Evolutionary conservation across 345 rosid genomes (phyloP).

Genomic region (Hevea brasiliensis): DNA sequence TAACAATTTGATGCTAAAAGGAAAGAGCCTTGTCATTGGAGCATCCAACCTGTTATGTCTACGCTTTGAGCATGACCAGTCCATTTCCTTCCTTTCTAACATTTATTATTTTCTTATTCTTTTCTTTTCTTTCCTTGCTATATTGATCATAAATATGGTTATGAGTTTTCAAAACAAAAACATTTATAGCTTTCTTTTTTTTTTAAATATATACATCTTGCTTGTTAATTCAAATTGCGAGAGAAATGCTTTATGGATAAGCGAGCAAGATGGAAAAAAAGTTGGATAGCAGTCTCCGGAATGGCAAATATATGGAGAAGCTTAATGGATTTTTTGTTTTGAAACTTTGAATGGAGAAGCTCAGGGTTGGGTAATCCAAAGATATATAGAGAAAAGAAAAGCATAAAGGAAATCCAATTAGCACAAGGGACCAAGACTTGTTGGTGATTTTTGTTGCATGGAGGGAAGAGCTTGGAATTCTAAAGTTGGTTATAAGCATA

Average conservation of each 20-base stretch:
- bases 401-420: slow-evolving; percentile 37
- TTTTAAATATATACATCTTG: not conserved
- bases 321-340: slow-evolving; percentile 7
- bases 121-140: no score
- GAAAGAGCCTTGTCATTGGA: not conserved
- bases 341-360: slow-evolving; percentile 22
- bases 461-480: slow-evolving; percentile 44
- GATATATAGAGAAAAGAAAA: slow-evolving; percentile 32
- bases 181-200: not conserved
- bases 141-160: no score
- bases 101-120: no score
- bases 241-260: slow-evolving; percentile 25
- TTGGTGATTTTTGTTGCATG: slow-evolving; percentile 18
- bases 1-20: slow-evolving; percentile 10
- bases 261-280: slow-evolving; percentile 15
- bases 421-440: slow-evolving; percentile 38
- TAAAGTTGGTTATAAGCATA: slow-evolving; percentile 32
- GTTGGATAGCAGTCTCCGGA: not conserved
- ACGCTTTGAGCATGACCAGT: slow-evolving; percentile 12
- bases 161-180: no score
- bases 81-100: not conserved
- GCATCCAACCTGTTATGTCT: slow-evolving; percentile 7
- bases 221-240: slow-evolving; percentile 18
- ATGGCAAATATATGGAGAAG: slow-evolving; percentile 19
- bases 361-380: slow-evolving; percentile 28